Conservation (phyloP, 2,329 filamentous ascomycete species). For the Botryosphaeria dothidea region DNA sequence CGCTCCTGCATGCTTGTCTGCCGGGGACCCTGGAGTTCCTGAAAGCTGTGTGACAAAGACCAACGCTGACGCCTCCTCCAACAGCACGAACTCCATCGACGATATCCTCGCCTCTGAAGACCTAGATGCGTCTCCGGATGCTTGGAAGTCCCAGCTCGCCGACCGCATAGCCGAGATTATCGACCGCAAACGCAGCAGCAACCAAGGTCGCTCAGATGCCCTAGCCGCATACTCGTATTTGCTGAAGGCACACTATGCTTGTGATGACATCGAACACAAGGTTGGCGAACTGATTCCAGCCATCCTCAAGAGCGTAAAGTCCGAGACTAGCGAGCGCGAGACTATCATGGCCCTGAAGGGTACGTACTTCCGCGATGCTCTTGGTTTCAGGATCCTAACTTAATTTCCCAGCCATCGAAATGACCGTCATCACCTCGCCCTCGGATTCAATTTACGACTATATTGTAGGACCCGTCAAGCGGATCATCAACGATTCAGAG, state of each 20-base stretch:
- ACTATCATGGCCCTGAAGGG: conserved; percentile 67
- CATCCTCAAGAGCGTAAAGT: conserved; percentile 70
- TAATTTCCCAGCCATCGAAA: conserved; percentile 57
- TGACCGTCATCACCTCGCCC: conserved; percentile 68
- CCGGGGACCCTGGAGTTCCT: neutral
- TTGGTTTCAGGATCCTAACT: neutral
- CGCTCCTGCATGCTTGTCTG: neutral
- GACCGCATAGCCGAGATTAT: conserved; percentile 71
- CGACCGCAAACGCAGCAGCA: conserved; percentile 76
- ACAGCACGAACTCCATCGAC: conserved; percentile 66
- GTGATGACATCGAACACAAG: conserved; percentile 60
- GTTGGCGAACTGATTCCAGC: conserved; percentile 64
- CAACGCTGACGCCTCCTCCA: neutral
- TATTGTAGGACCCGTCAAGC: conserved; percentile 60
- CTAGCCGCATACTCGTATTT: conserved; percentile 64
- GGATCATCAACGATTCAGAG: conserved; percentile 66
- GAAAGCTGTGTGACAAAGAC: neutral
- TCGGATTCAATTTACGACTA: conserved; percentile 67
- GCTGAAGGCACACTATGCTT: conserved; percentile 67
- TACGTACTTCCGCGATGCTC: conserved; percentile 26
- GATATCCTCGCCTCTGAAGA: conserved; percentile 60
- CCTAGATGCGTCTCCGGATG: conserved; percentile 48
- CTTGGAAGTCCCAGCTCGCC: conserved; percentile 63
- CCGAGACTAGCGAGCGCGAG: conserved; percentile 68
- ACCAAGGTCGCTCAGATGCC: conserved; percentile 66